Evolutionary conservation across 805 yeast species (phyloP).

Genomic region (Candida coquimbonensis): DNA sequence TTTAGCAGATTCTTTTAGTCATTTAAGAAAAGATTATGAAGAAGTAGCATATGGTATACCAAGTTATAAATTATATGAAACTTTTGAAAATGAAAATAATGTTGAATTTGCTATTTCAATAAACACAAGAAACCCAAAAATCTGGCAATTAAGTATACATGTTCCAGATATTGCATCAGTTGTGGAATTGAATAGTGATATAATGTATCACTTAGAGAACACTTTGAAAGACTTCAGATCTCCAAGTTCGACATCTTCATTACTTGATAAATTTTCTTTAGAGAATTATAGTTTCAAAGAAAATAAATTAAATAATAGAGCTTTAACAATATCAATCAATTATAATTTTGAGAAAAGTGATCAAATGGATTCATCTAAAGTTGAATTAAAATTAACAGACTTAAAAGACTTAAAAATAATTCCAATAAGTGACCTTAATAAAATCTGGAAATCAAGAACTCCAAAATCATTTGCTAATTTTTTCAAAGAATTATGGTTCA

Average conservation of each 20-base stretch:
- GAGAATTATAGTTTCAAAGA: background rate
- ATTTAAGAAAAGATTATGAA: constrained; percentile 1
- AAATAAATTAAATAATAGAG: background rate
- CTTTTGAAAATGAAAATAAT: background rate
- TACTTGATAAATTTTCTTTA: constrained; percentile 1
- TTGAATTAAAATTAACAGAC: background rate
- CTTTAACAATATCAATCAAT: constrained; percentile 6
- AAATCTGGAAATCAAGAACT: constrained; percentile 8
- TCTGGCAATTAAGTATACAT: constrained; percentile 7
- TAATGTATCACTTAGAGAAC: background rate
- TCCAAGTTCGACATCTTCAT: background rate
- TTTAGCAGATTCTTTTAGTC: constrained; percentile 1
- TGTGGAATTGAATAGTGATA: background rate
- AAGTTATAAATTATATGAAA: constrained; percentile 1
- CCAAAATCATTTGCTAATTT: constrained; percentile 5
- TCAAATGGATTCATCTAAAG: constrained; percentile 4
- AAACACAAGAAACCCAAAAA: background rate
- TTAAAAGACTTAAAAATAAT: constrained; percentile 4
- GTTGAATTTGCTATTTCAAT: constrained; percentile 9
- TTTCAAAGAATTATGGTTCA: background rate
- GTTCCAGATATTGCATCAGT: constrained; percentile 9
- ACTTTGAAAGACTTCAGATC: constrained; percentile 1
- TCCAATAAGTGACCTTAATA: constrained; percentile 8
- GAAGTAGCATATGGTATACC: constrained; percentile 7
- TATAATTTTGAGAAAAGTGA: constrained; percentile 1